Base-by-base conservation (phyloP, 2,329 filamentous ascomycete genomes). In the Allantophomopsis cytisporea region DNA sequence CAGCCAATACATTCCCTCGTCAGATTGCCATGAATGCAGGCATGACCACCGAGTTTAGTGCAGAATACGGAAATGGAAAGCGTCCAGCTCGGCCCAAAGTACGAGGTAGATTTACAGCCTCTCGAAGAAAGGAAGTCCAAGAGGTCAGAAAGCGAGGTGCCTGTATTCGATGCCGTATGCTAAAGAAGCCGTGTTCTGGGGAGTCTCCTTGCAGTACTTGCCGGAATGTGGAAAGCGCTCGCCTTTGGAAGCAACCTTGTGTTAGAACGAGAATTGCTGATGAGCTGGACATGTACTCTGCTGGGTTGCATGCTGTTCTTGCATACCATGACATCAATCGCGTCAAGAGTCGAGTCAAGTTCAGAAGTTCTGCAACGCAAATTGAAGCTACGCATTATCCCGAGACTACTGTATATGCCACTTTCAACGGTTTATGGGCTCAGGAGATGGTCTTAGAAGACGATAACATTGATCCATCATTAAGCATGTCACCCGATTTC, bases 171-270 rank as follows among this genome's bases (percentile, higher is more conserved):
- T 81, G 76, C 50, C 67, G 75, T 31, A 79, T 80, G 44, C 57
- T 81, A 30, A 68, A 76, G 41, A 81, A 81, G 58, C 76, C 73
- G 2, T 81, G 76, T 49, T 76, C 73, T n/a, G 69, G 67, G 42
- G 76, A 73, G 23, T 71, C 66, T 6, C 75, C 76, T 0, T 81
- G 76, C 47, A 68, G 72, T 39, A 74, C 75, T 2, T 81, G 76
- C 45, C 67, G 68, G 43, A 78, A 75, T 49, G 75, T 81, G 1
- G 58, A 80, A 31, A 68, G 70, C 3, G 74, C 76, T 1, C 66
- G 76, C 7, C 66, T 80, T n/a, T 81, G 76, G 76, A 71, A 68
- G 43, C 70, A 69, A 2, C 71, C 73, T 8, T 81, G 76, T 50
- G 69, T 79, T 17, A 66, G 76, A 36, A 77, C 73, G 7, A 70